These are phyloP conservation scores for Fagus crenata DNA, from an alignment of 306 rosid genomes.

Conservation along the genomic window DNA sequence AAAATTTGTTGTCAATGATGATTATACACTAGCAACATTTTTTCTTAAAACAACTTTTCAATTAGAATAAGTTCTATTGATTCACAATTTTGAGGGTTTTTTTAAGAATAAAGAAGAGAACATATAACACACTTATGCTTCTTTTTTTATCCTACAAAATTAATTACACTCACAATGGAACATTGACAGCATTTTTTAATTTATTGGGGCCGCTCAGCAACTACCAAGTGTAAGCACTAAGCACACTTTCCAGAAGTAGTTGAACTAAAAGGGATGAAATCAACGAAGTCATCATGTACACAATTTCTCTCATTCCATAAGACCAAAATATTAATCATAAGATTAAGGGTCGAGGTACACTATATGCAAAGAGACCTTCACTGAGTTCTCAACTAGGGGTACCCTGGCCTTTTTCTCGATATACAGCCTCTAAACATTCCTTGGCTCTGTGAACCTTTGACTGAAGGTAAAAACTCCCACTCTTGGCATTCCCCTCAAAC, in stretches of 20 bases:
- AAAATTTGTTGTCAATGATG: no score
- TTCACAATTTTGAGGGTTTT: no score
- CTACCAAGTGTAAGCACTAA: background rate
- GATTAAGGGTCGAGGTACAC: background rate
- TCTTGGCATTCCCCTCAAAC: slow-evolving; percentile 76
- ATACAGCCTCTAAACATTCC: slow-evolving; percentile 65
- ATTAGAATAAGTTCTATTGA: no score
- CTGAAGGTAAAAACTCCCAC: slow-evolving; percentile 89
- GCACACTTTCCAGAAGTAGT: background rate
- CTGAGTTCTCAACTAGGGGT: slow-evolving; percentile 50
- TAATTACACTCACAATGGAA: no score
- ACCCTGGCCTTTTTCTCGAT: slow-evolving; percentile 43
- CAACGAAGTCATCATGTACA: background rate
- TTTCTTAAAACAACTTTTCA: no score
- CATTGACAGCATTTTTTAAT: no score
- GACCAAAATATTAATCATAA: background rate
- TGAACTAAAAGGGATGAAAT: background rate
- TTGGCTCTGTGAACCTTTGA: slow-evolving; percentile 93
- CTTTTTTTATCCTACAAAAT: no score
- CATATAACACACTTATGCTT: no score
- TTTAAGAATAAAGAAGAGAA: no score
- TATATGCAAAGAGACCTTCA: background rate
- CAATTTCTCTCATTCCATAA: background rate
- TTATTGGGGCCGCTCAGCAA: background rate
- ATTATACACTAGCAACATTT: no score